phyloP scores from a whole-genome alignment of 352 stramenopile species.

The Saprolegnia parasitica region DNA sequence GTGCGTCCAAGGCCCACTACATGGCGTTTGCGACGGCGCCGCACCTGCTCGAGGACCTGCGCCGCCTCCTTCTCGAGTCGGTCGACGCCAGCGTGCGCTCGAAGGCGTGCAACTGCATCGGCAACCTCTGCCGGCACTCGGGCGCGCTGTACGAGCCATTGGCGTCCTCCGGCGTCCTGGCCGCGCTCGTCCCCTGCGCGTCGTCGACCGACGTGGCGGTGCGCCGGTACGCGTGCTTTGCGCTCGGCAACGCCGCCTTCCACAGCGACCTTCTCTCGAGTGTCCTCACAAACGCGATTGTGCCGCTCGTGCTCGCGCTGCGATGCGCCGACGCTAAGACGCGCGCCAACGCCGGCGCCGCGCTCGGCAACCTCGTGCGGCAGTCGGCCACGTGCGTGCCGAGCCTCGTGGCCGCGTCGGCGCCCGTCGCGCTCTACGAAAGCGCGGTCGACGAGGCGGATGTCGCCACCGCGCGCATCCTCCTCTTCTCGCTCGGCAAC shows the following conservation, averaged over 20 bases:
- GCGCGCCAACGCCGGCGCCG: conserved; percentile 86
- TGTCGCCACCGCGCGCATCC: conserved; percentile 66
- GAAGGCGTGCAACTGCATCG: conserved; percentile 88
- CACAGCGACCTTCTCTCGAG: conserved; percentile 78
- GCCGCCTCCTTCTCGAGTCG: conserved; percentile 48
- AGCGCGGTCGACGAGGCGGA: conserved; percentile 60
- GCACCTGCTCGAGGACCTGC: conserved; percentile 46
- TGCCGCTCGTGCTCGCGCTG: conserved; percentile 64
- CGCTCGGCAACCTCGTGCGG: conserved; percentile 89
- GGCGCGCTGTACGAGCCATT: conserved; percentile 69
- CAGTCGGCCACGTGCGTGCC: conserved; percentile 77
- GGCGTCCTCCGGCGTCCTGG: conserved; percentile 37
- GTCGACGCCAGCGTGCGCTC: conserved; percentile 71
- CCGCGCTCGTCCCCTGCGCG: conserved; percentile 54
- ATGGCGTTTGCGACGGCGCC: conserved; percentile 47
- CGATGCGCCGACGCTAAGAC: conserved; percentile 84
- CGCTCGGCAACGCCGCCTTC: conserved; percentile 92
- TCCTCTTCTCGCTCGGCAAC: conserved; percentile 90
- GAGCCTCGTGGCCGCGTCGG: conserved; percentile 56
- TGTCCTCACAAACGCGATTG: conserved; percentile 56
- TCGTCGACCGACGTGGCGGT: conserved; percentile 73
- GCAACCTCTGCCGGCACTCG: conserved; percentile 90
- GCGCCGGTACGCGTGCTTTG: conserved; percentile 90
- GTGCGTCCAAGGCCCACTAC: conserved; percentile 73
- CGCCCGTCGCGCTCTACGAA: conserved; percentile 65